Percentiles rank a stretch among this genome's conserved stretches.
Evolutionary conservation across 352 stramenopile species (phyloP).

Genomic region (Phytophthora vignae): DNA sequence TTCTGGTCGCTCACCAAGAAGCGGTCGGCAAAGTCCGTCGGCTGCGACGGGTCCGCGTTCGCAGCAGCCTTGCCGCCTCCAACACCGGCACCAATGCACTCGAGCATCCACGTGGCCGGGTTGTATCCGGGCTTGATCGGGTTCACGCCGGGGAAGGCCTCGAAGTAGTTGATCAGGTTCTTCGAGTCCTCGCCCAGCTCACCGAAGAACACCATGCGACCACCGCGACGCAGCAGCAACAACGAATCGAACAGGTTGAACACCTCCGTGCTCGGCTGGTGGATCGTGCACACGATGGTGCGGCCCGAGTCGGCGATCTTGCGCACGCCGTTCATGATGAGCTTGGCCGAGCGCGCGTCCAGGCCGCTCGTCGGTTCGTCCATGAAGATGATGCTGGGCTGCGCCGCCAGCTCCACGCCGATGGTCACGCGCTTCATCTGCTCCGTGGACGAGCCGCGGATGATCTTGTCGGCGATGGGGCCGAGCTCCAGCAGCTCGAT

Average conservation of each 20-base stretch:
- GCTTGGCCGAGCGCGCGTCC: constrained; percentile 80
- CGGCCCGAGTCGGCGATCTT: constrained; percentile 70
- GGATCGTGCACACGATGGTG: constrained; percentile 28
- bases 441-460: constrained; percentile 47
- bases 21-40: constrained; percentile 37
- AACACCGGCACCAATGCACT: constrained; percentile 46
- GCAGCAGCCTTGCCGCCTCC: constrained; percentile 38
- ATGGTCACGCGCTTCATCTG: constrained; percentile 64
- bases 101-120: constrained; percentile 42
- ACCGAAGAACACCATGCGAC: constrained; percentile 40
- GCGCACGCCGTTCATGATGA: constrained; percentile 80
- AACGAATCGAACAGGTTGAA: constrained; percentile 42
- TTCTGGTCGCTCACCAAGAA: constrained; percentile 51
- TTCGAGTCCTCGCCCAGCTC: constrained; percentile 54
- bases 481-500: constrained; percentile 37
- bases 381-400: constrained; percentile 74
- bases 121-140: constrained; percentile 58
- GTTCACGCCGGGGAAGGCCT: constrained; percentile 57
- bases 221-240: constrained; percentile 35
- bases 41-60: constrained; percentile 18
- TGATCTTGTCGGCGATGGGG: constrained; percentile 41
- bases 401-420: constrained; percentile 86
- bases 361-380: constrained; percentile 79
- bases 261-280: constrained; percentile 26
- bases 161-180: constrained; percentile 71